Percentiles rank a stretch among this genome's conserved stretches.
Conservation (phyloP, 1,139 yeast species). For the Meyerozyma sp. region DNA sequence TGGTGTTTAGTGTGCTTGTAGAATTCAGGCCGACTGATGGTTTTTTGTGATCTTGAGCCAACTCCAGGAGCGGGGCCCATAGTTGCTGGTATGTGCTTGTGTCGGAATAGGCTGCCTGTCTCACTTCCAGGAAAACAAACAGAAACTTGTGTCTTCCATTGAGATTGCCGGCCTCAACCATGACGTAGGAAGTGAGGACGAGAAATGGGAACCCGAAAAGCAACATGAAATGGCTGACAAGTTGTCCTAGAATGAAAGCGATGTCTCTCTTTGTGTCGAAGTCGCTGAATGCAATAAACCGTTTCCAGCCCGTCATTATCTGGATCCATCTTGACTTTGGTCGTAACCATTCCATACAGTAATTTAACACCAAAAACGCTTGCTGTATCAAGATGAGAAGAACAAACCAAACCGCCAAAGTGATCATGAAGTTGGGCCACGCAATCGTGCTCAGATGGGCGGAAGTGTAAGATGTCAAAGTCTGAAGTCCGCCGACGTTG, state of each 20-base stretch:
- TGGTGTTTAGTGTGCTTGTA: not conserved
- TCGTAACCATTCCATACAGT: constrained; percentile 7
- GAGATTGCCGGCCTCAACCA: constrained; percentile 18
- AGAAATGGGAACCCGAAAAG: constrained; percentile 44
- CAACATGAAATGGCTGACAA: constrained; percentile 26
- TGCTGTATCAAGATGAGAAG: constrained; percentile 20
- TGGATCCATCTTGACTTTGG: constrained; percentile 1
- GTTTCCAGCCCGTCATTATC: constrained; percentile 1
- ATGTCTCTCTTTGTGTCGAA: constrained; percentile 17
- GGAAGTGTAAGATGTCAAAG: constrained; percentile 24
- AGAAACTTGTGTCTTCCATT: constrained; percentile 10
- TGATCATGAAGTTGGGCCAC: constrained; percentile 44
- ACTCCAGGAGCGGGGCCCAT: constrained; percentile 8
- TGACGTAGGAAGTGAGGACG: constrained; percentile 34
- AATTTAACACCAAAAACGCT: constrained; percentile 15
- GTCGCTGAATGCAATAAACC: not conserved
- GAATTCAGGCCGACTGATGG: not conserved
- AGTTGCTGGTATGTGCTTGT: constrained; percentile 23
- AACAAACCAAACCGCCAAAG: constrained; percentile 24
- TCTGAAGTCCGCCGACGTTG: constrained; percentile 26
- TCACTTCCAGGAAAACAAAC: constrained; percentile 14
- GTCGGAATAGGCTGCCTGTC: constrained; percentile 20
- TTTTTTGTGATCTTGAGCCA: not conserved
- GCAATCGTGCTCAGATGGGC: constrained; percentile 18
- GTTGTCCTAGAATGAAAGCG: constrained; percentile 28